Base-by-base conservation (phyloP, 306 rosid genomes). In the Cercis canadensis region DNA sequence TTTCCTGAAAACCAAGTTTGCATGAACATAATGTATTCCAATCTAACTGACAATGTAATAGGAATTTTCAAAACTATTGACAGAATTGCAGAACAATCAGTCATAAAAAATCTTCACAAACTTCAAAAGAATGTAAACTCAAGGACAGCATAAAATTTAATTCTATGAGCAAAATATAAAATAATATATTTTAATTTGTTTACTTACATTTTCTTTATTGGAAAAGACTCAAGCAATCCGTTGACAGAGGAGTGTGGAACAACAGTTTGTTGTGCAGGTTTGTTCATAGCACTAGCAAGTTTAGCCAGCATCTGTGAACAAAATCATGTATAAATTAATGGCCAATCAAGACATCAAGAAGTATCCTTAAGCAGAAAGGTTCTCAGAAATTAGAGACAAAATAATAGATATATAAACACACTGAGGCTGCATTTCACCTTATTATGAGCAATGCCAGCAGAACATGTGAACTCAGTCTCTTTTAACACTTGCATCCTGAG, bases 391-490 rank as follows among this genome's bases (percentile, higher is more conserved):
- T 54, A 31, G 54, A 53, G 46, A 31, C 31, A 44, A 73, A 52
- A 34, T 24, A 45, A 32, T 64, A 11, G 51, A 34, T 50, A 64
- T 24, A 53, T 21, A 57, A 47, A 44, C 29, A 47, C 33, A 70
- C 21, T 52, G 67, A 71, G 62, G 58, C 18, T 57, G 33, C 37
- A 53, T 59, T 78, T 71, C 54, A 85, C 98, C 94, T 94, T 94
- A 77, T 94, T 94, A 81, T 94, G 98, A 80, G 97, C 97, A 84
- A 94, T 77, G 49, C 98, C 98, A 24, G 98, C 98, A 75, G 98
- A 94, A 80, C 98, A 94, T 15, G 98, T 87, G 81, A 94, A 94
- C 34, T 94, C 89, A 2, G 97, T 90, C 79, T 88, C 97, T 82
- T 80, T 87, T 86, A 94, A 76, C 67, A 90, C 97, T 70, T 84